Evolutionary conservation across 139 green algal species (phyloP).

Genomic region (Eudorina sp.): DNA sequence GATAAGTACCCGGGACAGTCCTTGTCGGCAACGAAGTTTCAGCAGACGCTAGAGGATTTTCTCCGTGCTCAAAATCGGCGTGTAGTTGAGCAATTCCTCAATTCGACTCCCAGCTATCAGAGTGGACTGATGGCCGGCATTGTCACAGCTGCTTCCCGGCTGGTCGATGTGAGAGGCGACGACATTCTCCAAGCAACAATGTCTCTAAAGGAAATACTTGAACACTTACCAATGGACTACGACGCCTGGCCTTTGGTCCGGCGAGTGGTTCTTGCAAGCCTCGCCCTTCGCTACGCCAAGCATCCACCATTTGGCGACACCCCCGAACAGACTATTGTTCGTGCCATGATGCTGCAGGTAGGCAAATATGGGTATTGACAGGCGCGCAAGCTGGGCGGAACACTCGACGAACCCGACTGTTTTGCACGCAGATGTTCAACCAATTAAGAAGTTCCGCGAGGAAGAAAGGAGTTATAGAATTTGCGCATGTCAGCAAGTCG

Average conservation of each 20-base stretch:
- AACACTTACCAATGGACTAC: neutral
- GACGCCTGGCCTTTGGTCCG: neutral
- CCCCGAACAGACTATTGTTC: too few relatives aligned
- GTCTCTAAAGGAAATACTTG: neutral
- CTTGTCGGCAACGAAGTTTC: neutral
- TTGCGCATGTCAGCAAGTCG: slow-evolving; percentile 32
- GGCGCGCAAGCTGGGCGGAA: too few relatives aligned
- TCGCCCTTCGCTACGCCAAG: neutral
- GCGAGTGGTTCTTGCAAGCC: neutral
- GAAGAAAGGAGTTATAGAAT: neutral
- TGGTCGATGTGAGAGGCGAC: neutral
- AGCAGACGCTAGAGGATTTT: neutral
- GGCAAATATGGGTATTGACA: neutral
- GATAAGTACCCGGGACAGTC: too few relatives aligned
- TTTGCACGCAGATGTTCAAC: neutral
- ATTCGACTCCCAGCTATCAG: neutral
- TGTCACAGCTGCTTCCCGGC: neutral
- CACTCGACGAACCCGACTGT: neutral
- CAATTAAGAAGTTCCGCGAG: neutral
- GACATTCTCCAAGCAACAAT: neutral
- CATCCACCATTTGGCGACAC: neutral
- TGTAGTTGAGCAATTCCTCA: neutral
- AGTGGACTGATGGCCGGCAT: neutral
- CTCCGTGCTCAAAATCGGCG: neutral
- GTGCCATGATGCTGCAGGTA: neutral